These are phyloP conservation scores for Coccinonectria pachysandricola DNA, from an alignment of 2,329 filamentous ascomycete species.

Conservation along the genomic window DNA sequence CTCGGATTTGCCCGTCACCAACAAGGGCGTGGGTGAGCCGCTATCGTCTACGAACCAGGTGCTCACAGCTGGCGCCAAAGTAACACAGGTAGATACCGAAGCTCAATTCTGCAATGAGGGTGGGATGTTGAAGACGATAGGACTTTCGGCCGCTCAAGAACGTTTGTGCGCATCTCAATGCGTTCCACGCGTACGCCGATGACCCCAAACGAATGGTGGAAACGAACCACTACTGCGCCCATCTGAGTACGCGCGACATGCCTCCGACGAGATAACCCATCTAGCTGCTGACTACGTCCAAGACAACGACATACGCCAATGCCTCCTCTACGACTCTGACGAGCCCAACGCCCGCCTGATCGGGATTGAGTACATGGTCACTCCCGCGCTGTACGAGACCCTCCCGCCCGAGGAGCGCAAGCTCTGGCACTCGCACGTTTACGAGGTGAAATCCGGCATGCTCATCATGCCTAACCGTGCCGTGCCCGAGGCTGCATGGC, in stretches of 20 bases:
- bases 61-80: constrained; percentile 50
- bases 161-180: constrained; percentile 75
- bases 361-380: constrained; percentile 83
- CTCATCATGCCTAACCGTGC: constrained; percentile 61
- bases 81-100: constrained; percentile 41
- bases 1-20: constrained; percentile 11
- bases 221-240: constrained; percentile 76
- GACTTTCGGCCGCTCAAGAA: constrained; percentile 62
- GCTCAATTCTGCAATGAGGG: too few species aligned
- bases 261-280: constrained; percentile 30
- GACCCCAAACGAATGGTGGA: constrained; percentile 62
- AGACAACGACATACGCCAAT: constrained; percentile 63
- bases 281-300: not conserved
- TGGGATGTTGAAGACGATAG: too few species aligned
- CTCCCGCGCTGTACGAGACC: constrained; percentile 53
- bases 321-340: constrained; percentile 70
- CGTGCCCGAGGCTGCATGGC: constrained; percentile 56
- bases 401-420: constrained; percentile 58
- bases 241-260: constrained; percentile 40
- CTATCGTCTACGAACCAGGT: constrained; percentile 44
- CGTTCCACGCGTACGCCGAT: constrained; percentile 74
- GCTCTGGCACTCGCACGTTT: constrained; percentile 69
- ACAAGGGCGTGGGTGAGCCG: constrained; percentile 31
- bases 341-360: constrained; percentile 61
- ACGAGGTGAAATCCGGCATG: constrained; percentile 70